Percentiles rank a stretch among this genome's conserved stretches.
phyloP scores from a whole-genome alignment of 1,139 yeast species.

The Yamadazyma diddensiae region DNA sequence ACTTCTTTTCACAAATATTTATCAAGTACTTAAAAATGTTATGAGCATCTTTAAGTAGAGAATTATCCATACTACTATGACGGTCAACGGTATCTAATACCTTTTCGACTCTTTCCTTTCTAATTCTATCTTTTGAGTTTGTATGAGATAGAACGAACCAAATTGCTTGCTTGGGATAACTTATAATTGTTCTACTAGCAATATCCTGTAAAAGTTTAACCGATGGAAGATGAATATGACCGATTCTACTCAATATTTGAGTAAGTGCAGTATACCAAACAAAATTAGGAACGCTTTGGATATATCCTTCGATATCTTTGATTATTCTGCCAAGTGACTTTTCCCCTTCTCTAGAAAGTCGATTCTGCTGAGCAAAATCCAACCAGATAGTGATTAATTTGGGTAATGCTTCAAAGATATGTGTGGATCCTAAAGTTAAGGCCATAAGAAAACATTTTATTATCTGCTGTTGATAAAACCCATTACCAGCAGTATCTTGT shows the following conservation, averaged over 20 bases:
- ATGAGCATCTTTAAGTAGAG: conserved; percentile 25
- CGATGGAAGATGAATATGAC: conserved; percentile 60
- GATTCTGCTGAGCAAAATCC: conserved; percentile 58
- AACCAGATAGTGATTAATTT: conserved; percentile 89
- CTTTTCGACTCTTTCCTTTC: conserved; percentile 50
- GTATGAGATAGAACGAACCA: conserved; percentile 82
- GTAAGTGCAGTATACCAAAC: conserved; percentile 87
- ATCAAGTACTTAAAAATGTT: conserved; percentile 35
- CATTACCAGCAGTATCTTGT: conserved; percentile 44
- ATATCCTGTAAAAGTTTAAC: conserved; percentile 55
- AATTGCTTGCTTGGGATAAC: conserved; percentile 78
- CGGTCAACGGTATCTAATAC: conserved; percentile 20
- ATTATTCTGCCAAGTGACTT: conserved; percentile 47
- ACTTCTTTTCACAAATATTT: conserved; percentile 32
- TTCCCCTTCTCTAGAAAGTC: conserved; percentile 28
- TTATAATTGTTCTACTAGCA: conserved; percentile 51
- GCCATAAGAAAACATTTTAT: conserved; percentile 66
- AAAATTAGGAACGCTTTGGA: conserved; percentile 51
- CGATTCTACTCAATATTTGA: conserved; percentile 77
- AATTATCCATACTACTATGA: conserved; percentile 10
- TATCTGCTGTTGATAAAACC: conserved; percentile 66
- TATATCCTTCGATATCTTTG: conserved; percentile 49
- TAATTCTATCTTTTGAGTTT: conserved; percentile 58
- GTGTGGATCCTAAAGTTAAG: conserved; percentile 64
- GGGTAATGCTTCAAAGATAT: conserved; percentile 83